Evolutionary conservation across 495 filamentous ascomycete genomes (phyloP).

Genomic region (Trichocladium antarcticum): DNA sequence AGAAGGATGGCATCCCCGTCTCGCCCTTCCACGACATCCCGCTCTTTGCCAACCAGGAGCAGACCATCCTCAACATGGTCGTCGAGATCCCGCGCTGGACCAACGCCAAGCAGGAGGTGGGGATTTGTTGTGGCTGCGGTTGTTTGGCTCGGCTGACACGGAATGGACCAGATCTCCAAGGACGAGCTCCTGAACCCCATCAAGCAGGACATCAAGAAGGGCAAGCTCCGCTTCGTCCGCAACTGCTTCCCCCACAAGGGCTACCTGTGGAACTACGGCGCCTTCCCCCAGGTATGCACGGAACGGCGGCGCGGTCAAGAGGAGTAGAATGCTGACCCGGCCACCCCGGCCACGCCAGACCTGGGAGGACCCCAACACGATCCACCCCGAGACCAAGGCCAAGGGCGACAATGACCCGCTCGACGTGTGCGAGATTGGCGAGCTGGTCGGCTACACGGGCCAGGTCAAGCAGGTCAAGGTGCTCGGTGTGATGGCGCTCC

Average conservation of each 20-base stretch:
- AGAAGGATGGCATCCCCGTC: constrained; percentile 88
- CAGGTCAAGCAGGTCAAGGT: constrained; percentile 99
- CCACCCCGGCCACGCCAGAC: constrained; percentile 49
- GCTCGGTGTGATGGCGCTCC: constrained; percentile 95
- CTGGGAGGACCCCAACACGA: constrained; percentile 93
- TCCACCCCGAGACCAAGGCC: constrained; percentile 98
- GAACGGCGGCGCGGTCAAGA: no score
- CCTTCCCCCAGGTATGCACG: constrained; percentile 77
- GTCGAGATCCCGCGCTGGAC: constrained; percentile 99
- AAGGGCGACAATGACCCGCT: constrained; percentile 99
- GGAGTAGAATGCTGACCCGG: neutral
- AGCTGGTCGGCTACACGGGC: constrained; percentile 86
- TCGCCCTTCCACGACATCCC: constrained; percentile 98
- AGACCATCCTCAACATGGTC: constrained; percentile 96
- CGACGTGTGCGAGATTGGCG: constrained; percentile 98
- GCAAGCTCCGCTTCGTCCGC: constrained; percentile 91
- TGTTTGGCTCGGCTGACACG: neutral
- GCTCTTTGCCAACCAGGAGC: constrained; percentile 86
- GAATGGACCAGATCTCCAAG: constrained; percentile 68
- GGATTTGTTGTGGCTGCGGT: constrained; percentile 11
- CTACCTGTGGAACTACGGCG: constrained; percentile 99
- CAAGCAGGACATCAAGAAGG: constrained; percentile 85
- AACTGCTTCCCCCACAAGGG: constrained; percentile 99
- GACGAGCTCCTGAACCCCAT: constrained; percentile 95
- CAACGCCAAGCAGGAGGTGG: constrained; percentile 96